Base-by-base conservation (phyloP, 2,329 filamentous ascomycete genomes). In the Colletotrichum eremochloae region DNA sequence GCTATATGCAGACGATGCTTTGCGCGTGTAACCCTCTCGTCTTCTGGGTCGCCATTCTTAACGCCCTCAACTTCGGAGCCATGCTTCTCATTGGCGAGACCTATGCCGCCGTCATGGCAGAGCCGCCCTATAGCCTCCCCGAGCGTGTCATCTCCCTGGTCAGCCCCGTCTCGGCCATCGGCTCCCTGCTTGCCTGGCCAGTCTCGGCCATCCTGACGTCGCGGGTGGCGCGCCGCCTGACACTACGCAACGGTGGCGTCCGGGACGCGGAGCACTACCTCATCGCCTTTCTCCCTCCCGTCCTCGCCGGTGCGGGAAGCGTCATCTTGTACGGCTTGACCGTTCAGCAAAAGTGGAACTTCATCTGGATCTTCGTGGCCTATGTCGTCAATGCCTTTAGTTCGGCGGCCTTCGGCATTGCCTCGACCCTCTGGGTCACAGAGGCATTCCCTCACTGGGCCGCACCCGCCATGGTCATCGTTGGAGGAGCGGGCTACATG, bases 201-300 rank as follows among this genome's bases (percentile, higher is more conserved):
- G 24, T 61, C 12, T 71, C 69, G 12, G 68, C 72, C 40, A 64
- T 72, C 31, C 48, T 78, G 31, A 74, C 75, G 11, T 75, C 75
- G 18, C 71, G 76, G 9, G 53, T 77, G n/a, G 77, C 76, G 31
- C 74, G 75, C 53, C 65, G 66, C 50, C 68, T 77, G 31, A 76
- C 77, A 2, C 67, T 75, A 31, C 75, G 77, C 44, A 77, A 74
- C 71, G 71, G 72, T 18, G 77, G 77, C 7, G 52, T 77, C 29
- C 75, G 77, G 18, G 76, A 78, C 48, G 77, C 77, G 6, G 77
- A 78, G 63, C 76, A 75, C 68, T 77, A 77, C 60, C 74, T 78
- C 2, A 71, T 75, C 18, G 76, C 74, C 7, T 78, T 77, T 46
- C 48, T 76, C 14, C 73, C 77, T 5, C 74, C 77, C 11, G 68